Percentiles rank a stretch among this genome's conserved stretches.
Conservation (phyloP, 345 rosid species). For the Salix suchowensis region DNA sequence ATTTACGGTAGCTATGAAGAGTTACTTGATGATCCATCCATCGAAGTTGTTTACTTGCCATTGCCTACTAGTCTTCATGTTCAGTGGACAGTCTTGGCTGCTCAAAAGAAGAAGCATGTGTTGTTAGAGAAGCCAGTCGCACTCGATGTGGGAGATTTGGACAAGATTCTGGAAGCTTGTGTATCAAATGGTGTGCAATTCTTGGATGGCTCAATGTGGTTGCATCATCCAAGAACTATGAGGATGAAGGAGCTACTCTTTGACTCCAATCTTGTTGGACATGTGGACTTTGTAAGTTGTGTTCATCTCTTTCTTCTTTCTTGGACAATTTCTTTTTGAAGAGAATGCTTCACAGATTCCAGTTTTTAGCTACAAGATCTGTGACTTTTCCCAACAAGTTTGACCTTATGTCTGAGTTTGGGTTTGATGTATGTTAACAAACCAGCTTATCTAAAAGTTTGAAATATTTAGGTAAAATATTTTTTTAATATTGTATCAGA, state of each 20-base stretch:
- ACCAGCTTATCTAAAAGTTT: no score
- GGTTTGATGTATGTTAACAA: no score
- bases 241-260: constrained; percentile 45
- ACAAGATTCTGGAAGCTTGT: constrained; percentile 51
- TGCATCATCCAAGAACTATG: constrained; percentile 64
- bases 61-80: constrained; percentile 49
- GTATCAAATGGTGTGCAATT: constrained; percentile 59
- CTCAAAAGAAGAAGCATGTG: constrained; percentile 52
- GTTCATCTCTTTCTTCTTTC: not conserved
- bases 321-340: not conserved
- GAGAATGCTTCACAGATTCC: no score
- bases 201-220: constrained; percentile 77
- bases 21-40: constrained; percentile 41
- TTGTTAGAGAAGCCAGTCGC: constrained; percentile 67
- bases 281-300: constrained; percentile 20
- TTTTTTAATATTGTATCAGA: no score
- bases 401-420: no score
- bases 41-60: constrained; percentile 63
- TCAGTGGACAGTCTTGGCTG: constrained; percentile 57
- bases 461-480: no score
- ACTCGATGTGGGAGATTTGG: constrained; percentile 48
- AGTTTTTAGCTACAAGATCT: no score
- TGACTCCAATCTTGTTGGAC: constrained; percentile 44
- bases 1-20: constrained; percentile 57
- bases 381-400: no score